A percentile compares a stretch with the other conserved stretches of the same genome.
Conservation (phyloP, 73 alveolate genomes). For the Tetrahymena elliotti region DNA sequence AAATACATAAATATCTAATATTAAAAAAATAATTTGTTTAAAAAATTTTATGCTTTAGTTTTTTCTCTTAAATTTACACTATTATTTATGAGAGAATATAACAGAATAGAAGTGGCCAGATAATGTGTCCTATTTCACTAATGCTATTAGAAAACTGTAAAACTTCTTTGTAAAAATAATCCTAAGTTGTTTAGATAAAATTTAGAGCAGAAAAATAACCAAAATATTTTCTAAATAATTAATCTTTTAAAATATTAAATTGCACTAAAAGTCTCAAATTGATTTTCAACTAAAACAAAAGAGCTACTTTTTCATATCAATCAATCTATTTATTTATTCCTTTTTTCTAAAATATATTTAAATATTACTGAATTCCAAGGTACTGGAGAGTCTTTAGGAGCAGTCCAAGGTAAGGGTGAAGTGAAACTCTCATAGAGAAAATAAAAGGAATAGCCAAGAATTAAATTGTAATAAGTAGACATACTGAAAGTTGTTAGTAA, state of each 20-base stretch:
- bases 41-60: background rate
- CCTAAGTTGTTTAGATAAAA: background rate
- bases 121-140: slow-evolving; percentile 13
- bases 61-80: background rate
- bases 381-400: background rate
- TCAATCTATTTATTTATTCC: background rate
- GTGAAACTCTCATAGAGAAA: slow-evolving; percentile 41
- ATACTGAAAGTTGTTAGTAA: background rate
- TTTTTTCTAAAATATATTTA: background rate
- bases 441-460: slow-evolving; percentile 46
- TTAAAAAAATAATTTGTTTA: too few relatives aligned
- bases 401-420: slow-evolving; percentile 51
- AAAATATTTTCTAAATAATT: background rate
- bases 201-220: background rate
- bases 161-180: slow-evolving; percentile 14
- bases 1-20: slow-evolving; percentile 4
- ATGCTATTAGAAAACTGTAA: slow-evolving; percentile 6
- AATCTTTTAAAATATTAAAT: too few relatives aligned
- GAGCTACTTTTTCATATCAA: too few relatives aligned
- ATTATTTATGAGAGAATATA: background rate
- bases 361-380: slow-evolving; percentile 12
- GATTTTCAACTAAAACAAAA: too few relatives aligned
- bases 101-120: slow-evolving; percentile 15
- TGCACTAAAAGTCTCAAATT: background rate
- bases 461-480: slow-evolving; percentile 6